phyloP scores from a whole-genome alignment of 352 stramenopile species.

The Blastocystis hominis region DNA sequence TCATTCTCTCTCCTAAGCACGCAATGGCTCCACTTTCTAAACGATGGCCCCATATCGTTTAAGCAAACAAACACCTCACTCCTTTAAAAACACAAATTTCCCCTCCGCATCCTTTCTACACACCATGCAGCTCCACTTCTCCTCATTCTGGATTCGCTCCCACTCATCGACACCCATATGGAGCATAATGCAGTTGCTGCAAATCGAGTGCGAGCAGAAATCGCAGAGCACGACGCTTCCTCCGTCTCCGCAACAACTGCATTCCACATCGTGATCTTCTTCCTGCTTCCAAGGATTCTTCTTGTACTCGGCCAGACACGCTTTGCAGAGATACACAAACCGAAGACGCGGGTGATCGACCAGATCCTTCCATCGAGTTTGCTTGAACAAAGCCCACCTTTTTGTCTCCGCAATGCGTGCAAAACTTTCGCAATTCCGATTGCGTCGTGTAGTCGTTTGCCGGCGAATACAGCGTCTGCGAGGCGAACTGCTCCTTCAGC shows the following conservation, averaged over 20 bases:
- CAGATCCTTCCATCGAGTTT: background rate
- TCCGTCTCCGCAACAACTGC: conserved; percentile 20
- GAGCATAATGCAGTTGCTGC: conserved; percentile 49
- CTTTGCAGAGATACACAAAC: conserved; percentile 24
- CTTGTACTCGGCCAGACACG: conserved; percentile 21
- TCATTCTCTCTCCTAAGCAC: too few species aligned
- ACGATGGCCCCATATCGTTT: too few species aligned
- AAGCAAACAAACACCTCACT: conserved; percentile 8
- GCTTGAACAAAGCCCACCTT: background rate
- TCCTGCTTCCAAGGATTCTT: conserved; percentile 24
- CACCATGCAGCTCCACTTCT: conserved; percentile 13
- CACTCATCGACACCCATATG: conserved; percentile 32
- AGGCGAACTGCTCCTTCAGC: background rate
- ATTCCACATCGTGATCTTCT: conserved; percentile 30
- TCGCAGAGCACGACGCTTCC: conserved; percentile 41
- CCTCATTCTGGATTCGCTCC: background rate
- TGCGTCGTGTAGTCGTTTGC: background rate
- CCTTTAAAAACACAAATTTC: background rate
- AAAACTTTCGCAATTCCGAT: conserved; percentile 3
- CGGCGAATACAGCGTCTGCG: background rate
- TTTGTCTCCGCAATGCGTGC: conserved; percentile 28
- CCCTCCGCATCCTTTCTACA: conserved; percentile 23
- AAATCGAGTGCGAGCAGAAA: conserved; percentile 28
- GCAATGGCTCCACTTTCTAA: too few species aligned
- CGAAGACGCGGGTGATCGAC: background rate